Conservation (phyloP, 345 rosid species). For the Arabis alpina region DNA sequence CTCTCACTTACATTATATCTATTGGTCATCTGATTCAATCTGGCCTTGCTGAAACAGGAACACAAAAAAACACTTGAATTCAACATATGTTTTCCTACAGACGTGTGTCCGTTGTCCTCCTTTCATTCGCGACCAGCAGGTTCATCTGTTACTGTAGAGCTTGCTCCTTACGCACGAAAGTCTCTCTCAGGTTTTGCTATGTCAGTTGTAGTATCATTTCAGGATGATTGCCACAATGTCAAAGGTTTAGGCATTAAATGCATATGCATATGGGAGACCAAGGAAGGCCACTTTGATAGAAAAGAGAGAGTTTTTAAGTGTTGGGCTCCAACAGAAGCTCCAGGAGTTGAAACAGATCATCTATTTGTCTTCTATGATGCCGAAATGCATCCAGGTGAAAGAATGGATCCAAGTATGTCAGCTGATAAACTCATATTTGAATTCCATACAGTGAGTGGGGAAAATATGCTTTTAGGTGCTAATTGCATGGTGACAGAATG, state of each 20-base stretch:
- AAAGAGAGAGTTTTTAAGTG: background rate
- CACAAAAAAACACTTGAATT: background rate
- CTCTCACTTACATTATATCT: no score
- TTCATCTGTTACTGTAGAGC: background rate
- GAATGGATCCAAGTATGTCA: background rate
- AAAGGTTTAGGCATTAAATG: constrained; percentile 19
- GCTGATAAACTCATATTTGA: constrained; percentile 7
- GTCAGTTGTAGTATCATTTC: constrained; percentile 27
- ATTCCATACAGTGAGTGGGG: constrained; percentile 2
- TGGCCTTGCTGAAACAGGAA: constrained; percentile 9
- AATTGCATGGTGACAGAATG: background rate
- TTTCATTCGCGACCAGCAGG: constrained; percentile 3
- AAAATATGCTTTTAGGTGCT: background rate
- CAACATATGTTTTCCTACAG: constrained; percentile 26
- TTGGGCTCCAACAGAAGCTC: constrained; percentile 16
- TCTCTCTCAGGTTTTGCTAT: constrained; percentile 32
- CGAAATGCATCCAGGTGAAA: background rate
- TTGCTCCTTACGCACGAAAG: background rate
- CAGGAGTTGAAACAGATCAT: constrained; percentile 4
- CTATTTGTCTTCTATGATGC: constrained; percentile 6
- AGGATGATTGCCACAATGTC: background rate
- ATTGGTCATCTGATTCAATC: background rate
- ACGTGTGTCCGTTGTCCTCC: constrained; percentile 5
- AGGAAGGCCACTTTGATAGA: background rate
- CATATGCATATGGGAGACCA: background rate